Evolutionary conservation across 164 flowering plant species (phyloP), one percentile per base, ranked within the genome.

Genomic region (Magnolia kwangsiensis): DNA sequence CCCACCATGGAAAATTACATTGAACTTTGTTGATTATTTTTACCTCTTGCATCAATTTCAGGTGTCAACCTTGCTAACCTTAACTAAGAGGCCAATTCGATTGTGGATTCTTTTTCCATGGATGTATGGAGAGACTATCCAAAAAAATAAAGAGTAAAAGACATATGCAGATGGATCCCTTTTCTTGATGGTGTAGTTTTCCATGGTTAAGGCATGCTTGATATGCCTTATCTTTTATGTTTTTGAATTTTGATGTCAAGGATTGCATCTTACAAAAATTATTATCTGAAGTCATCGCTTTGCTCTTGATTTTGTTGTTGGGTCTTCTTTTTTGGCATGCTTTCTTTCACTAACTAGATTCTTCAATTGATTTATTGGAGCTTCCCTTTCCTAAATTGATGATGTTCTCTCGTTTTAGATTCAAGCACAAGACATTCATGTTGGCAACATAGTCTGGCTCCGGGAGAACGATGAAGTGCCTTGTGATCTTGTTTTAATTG

Each of bases 401-500:
- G 6, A 20, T 10, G 19, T 65, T 75, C 45, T 20, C 65, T 76
- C 86, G 72, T 67, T 50, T 72, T 74, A 96, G 99, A 85, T 92
- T 75, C 89, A 89, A 87, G 92, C 99, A 23, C 99, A 96, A 78
- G 96, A 96, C 71, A 84, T 96, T 85, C 87, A 58, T 80, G 95
- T 96, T 58, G 99, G 99, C 27, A 90, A 90, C 80, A 86, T 94
- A 58, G 95, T 96, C 23, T 96, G 99, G 98, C 91, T 96, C 66
- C 96, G 97, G 67, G 99, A 96, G 80, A 96, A 96, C 86, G 99
- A 96, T 85, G 99, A 96, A 87, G 96, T 92, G 59, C 99, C 99
- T 13, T 96, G 98, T 86, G 99, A 96, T 86, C 97, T 96, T 80
- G 97, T 96, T 84, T 76, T 96, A 77, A 77, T 96, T 81, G 99